Evolutionary conservation across 768 basidiomycete genomes (phyloP), one percentile per base, ranked within the genome.

Genomic region (Russula vinacea): DNA sequence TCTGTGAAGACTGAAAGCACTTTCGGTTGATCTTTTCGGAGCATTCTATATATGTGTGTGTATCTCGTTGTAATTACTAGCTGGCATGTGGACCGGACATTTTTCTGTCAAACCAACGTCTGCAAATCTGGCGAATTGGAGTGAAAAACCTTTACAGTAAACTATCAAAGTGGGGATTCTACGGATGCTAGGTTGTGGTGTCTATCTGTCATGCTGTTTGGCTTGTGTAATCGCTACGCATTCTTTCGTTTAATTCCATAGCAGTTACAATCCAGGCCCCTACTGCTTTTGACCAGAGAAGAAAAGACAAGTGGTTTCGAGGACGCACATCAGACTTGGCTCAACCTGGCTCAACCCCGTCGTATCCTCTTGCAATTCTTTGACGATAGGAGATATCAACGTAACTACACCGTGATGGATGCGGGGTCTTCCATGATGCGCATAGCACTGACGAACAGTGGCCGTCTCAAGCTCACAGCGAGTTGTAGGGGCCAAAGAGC

Each of bases 1-100:
- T 75, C 77, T 22, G 79, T 92, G 57, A 92, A 91, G 73, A 73
- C 69, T 10, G 70, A 68, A 29, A 76, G 74, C 37, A 40, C 45
- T 14, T n/a, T 50, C n/a, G 62, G 56, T 11, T 68, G 62, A 67
- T 64, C 29, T 24, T 17, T 16, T 33, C 2, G 47, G 56, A 39
- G 24, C 11, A 26, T 49, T 24, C 19, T 40, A 24, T 37, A 26
- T n/a, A 45, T 45, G 8, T 13, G 29, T n/a, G 35, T 7, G 35
- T 53, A 60, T 17, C 6, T 24, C 40, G 0, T 53, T 8, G 14
- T 45, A 22, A 24, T 37, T 39, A n/a, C 14, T 19, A 22, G 29
- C 17, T 19, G 4, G 2, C 56, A 44, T 17, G 40, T 39, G 3
- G 6, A 57, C 10, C 6, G 29, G 29, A 32, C 22, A 5, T 29